These are phyloP conservation scores for Syzygium aromaticum DNA, from an alignment of 345 rosid species.

Conservation along the genomic window DNA sequence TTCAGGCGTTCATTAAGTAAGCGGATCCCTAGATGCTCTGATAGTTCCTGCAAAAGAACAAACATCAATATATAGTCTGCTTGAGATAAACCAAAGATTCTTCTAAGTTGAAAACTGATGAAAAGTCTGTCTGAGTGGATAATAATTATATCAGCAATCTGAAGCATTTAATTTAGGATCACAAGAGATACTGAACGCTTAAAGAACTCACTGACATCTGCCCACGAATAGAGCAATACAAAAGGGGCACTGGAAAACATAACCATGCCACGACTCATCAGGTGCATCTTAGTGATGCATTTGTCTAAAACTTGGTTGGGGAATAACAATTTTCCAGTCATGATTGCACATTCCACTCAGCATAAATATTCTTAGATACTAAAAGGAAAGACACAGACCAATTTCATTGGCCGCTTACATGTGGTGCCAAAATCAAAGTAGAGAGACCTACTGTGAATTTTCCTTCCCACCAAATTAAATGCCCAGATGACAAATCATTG, in stretches of 20 bases:
- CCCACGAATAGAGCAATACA: background rate
- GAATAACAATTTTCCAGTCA: background rate
- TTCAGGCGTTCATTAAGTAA: slow-evolving; percentile 16
- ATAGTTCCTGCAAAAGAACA: slow-evolving; percentile 59
- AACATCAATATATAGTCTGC: background rate
- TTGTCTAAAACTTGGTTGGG: background rate
- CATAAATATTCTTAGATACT: background rate
- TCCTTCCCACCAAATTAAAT: background rate
- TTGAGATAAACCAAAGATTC: background rate
- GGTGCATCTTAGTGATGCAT: background rate
- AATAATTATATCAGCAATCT: background rate
- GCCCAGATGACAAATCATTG: background rate
- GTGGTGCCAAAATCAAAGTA: background rate
- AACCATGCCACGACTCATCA: background rate
- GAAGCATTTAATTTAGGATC: background rate
- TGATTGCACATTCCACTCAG: background rate
- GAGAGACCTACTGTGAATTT: background rate
- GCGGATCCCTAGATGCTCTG: slow-evolving; percentile 84
- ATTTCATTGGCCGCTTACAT: background rate
- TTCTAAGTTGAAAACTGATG: background rate
- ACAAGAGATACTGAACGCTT: background rate
- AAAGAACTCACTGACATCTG: background rate
- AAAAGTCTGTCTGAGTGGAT: background rate
- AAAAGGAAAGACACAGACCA: background rate
- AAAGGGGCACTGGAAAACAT: background rate